Conservation (phyloP, 1,139 yeast genomes). For the Candida glucosophila region DNA sequence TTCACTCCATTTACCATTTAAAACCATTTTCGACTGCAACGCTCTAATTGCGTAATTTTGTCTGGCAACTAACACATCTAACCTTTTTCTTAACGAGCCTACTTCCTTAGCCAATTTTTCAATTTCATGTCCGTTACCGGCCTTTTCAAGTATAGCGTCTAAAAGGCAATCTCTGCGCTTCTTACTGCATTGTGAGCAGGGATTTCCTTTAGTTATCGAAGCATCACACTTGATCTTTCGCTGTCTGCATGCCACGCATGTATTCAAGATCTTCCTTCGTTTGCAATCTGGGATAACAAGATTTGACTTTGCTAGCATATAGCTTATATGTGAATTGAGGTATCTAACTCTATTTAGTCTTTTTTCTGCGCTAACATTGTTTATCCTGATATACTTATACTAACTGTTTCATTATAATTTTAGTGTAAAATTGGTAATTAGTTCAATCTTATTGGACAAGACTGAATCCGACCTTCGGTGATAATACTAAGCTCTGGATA, state of each 20-base stretch:
- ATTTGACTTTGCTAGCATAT: no score
- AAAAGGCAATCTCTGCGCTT: slow-evolving; percentile 43
- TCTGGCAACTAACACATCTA: slow-evolving; percentile 18
- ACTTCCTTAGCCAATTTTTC: slow-evolving; percentile 27
- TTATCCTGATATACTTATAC: no score
- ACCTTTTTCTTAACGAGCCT: slow-evolving; percentile 14
- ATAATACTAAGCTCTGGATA: no score
- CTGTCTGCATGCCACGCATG: slow-evolving; percentile 56
- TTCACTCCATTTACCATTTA: slow-evolving; percentile 3
- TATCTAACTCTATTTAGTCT: no score
- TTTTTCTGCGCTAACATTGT: no score
- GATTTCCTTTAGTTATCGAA: slow-evolving; percentile 36
- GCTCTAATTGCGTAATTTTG: slow-evolving; percentile 16
- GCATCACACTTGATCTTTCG: slow-evolving; percentile 65
- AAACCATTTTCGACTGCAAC: slow-evolving; percentile 5
- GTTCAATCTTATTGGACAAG: slow-evolving; percentile 4
- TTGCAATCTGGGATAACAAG: no score
- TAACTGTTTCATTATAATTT: no score
- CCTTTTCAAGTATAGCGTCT: slow-evolving; percentile 28
- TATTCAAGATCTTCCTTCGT: slow-evolving; percentile 32
- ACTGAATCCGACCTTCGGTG: slow-evolving; percentile 6
- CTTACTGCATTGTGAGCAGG: slow-evolving; percentile 51
- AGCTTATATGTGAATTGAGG: no score
- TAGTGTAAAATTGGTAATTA: slow-evolving; percentile 3
- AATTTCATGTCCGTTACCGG: slow-evolving; percentile 22